Percentiles rank a stretch among this genome's conserved stretches.
These are phyloP conservation scores for Phytophthora europaea DNA, from an alignment of 352 stramenopile genomes.

Conservation along the genomic window DNA sequence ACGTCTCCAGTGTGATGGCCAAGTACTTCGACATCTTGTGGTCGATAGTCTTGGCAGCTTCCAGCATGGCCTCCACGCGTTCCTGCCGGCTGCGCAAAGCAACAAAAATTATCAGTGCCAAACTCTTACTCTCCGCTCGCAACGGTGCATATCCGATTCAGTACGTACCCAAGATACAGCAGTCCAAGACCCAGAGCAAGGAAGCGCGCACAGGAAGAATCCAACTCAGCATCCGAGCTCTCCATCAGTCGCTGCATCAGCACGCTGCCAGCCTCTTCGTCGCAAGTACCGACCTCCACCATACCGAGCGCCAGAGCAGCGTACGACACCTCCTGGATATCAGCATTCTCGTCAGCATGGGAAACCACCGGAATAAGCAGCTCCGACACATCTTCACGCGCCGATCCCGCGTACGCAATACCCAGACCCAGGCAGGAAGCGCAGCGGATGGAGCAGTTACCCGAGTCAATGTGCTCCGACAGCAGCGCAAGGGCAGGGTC, in stretches of 20 bases:
- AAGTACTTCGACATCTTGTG: constrained; percentile 98
- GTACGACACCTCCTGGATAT: constrained; percentile 93
- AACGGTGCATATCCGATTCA: constrained; percentile 3
- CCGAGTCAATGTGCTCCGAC: constrained; percentile 97
- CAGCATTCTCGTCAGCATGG: constrained; percentile 91
- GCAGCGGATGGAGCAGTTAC: constrained; percentile 95
- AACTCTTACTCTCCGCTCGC: constrained; percentile 78
- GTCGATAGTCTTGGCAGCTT: constrained; percentile 98
- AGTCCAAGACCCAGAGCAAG: constrained; percentile 98
- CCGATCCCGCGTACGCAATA: constrained; percentile 98
- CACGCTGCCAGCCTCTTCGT: constrained; percentile 97
- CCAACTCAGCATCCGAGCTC: constrained; percentile 96
- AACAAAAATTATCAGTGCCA: constrained; percentile 76
- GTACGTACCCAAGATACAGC: constrained; percentile 96
- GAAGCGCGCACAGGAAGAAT: constrained; percentile 97
- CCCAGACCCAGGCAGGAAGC: constrained; percentile 96
- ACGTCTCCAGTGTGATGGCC: constrained; percentile 97
- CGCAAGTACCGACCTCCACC: constrained; percentile 98
- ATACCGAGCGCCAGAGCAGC: constrained; percentile 97
- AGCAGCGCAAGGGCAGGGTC: constrained; percentile 98
- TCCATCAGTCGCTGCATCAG: constrained; percentile 99
- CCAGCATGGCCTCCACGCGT: constrained; percentile 98
- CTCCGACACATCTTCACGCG: constrained; percentile 98
- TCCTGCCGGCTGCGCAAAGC: constrained; percentile 77
- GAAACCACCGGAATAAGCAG: constrained; percentile 96